Evolutionary conservation across 202 grass and related monocot species (phyloP), one percentile per base, ranked within the genome.

Genomic region (Saccharum hybrid): DNA sequence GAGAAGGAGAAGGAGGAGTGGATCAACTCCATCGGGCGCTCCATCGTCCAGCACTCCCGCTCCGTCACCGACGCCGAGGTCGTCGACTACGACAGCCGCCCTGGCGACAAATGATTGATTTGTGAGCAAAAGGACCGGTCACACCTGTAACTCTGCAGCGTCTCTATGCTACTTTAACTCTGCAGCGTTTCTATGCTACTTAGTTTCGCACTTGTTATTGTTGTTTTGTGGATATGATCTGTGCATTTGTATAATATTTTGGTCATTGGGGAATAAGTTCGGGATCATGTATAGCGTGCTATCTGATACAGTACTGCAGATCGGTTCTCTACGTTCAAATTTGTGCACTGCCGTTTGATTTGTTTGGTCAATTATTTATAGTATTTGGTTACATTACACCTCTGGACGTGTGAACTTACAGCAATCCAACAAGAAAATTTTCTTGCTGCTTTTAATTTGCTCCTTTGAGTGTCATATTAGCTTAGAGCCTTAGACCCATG

Each of bases 1-100:
- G 95, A 98, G 31, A 98, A 93, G 90, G 95, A 97, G 86, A 98
- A 97, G 85, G 95, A 97, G 80, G 95, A 98, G 68, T 98, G 95
- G 95, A 98, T 98, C 88, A 98, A 94, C 87, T 93, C 95, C 85
- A 88, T 97, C 72, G 92, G 92, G 10, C 90, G 95, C 39, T 97
- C 95, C 75, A 98, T 98, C 65, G 90, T 98, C 3, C 90, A 94
- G 79, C 95, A 94, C 77, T 98, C 92, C 19, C 74, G 88, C 18
- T 94, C 90, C 70, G 80, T 93, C 57, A 93, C 95, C 40, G 90
- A 98, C 56, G 60, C 88, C 16, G 92, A 98, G 77, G 87, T 98
- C 31, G 80, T 98, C 52, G 95, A 97, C 84, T 98, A 98, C 52
- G 95, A 93, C 77, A 91, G 82, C 74, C 71, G 90, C 31, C 68